Evolutionary conservation across 73 alveolate genomes (phyloP).

Genomic region (Breviolum minutum): DNA sequence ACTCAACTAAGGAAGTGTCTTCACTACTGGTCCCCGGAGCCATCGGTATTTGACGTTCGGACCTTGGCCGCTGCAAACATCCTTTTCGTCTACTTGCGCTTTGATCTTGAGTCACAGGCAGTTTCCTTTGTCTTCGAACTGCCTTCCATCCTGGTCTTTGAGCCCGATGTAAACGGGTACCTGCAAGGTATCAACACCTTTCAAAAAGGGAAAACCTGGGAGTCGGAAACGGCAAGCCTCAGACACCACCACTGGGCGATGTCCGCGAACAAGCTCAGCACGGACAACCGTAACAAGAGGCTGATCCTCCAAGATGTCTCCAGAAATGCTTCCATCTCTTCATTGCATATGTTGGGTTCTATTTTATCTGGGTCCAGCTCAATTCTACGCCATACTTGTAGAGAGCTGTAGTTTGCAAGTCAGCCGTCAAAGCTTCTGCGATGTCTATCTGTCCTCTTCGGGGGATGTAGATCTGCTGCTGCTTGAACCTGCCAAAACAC

Average conservation of each 20-base stretch:
- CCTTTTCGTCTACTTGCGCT: not conserved
- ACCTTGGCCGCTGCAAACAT: not conserved
- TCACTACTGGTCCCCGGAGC: constrained; percentile 94
- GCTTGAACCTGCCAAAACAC: constrained; percentile 44
- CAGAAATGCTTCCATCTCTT: not conserved
- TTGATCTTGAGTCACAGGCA: not conserved
- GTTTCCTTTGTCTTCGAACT: constrained; percentile 76
- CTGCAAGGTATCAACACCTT: not conserved
- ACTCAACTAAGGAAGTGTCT: constrained; percentile 13
- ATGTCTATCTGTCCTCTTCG: constrained; percentile 35
- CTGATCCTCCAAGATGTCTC: constrained; percentile 7
- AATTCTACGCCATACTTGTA: not conserved
- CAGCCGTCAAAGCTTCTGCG: not conserved
- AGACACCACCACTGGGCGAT: constrained; percentile 90
- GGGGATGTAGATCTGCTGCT: constrained; percentile 62
- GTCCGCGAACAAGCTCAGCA: constrained; percentile 94
- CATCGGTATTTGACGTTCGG: constrained; percentile 80
- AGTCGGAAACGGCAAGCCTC: not conserved
- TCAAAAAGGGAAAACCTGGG: not conserved
- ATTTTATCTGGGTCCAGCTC: not conserved
- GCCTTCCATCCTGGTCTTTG: constrained; percentile 78
- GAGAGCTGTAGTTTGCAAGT: not conserved
- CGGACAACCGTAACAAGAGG: constrained; percentile 80
- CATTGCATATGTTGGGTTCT: not conserved
- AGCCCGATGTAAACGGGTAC: constrained; percentile 88